A percentile compares a stretch with the other conserved stretches of the same genome.
Conservation (phyloP, 2,329 filamentous ascomycete genomes). For the Thelonectria blattea region DNA sequence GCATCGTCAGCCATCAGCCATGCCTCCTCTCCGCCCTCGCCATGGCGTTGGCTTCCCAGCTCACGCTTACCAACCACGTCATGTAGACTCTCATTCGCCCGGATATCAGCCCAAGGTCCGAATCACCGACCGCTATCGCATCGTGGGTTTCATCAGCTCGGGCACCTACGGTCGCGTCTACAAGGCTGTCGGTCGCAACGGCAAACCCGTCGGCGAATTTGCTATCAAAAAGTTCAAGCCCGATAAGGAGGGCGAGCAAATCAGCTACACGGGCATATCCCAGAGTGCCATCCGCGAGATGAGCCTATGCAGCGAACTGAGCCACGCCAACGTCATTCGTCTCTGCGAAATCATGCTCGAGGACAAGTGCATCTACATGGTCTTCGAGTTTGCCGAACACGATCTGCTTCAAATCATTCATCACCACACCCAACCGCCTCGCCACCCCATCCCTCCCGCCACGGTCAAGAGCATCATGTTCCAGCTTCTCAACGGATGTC, state of each 20-base stretch:
- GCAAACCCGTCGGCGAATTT: slow-evolving; percentile 71
- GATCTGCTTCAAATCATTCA: slow-evolving; percentile 98
- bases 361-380: slow-evolving; percentile 99
- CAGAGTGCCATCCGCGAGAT: slow-evolving; percentile 98
- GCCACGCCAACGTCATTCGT: slow-evolving; percentile 86
- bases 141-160: slow-evolving; percentile 97
- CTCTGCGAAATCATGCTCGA: slow-evolving; percentile 96
- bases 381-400: slow-evolving; percentile 98
- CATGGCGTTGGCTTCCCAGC: slow-evolving; percentile 37
- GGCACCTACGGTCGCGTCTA: slow-evolving; percentile 98
- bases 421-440: slow-evolving; percentile 88
- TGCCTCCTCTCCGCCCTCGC: slow-evolving; percentile 46
- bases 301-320: slow-evolving; percentile 92
- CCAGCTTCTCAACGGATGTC: slow-evolving; percentile 91
- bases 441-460: slow-evolving; percentile 84
- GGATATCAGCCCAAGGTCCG: slow-evolving; percentile 79
- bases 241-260: slow-evolving; percentile 93
- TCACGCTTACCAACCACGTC: slow-evolving; percentile 42
- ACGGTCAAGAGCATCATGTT: slow-evolving; percentile 96
- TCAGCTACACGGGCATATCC: slow-evolving; percentile 96
- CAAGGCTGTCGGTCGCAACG: slow-evolving; percentile 78
- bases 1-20: slow-evolving; percentile 25
- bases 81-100: slow-evolving; percentile 57
- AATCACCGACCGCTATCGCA: slow-evolving; percentile 91
- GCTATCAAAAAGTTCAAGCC: slow-evolving; percentile 99